These are phyloP conservation scores for Penicillium atrosanguineum DNA, from an alignment of 495 filamentous ascomycete genomes.

Conservation along the genomic window DNA sequence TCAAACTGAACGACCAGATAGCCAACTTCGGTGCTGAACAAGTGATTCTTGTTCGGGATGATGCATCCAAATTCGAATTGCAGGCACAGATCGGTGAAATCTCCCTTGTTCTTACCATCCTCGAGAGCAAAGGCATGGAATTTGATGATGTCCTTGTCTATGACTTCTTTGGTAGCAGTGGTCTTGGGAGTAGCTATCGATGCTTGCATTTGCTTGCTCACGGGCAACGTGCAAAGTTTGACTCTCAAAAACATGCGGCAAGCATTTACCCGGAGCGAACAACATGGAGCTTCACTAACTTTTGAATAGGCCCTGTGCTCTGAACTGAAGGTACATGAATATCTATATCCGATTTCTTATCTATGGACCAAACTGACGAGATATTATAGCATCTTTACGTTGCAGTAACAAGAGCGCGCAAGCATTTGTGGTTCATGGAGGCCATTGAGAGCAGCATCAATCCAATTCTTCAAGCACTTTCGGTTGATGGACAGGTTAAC, in stretches of 20 bases:
- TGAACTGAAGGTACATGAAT: conserved; percentile 22
- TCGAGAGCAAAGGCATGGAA: conserved; percentile 48
- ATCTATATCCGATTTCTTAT: not conserved
- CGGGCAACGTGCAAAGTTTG: conserved; percentile 9
- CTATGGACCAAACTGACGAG: not conserved
- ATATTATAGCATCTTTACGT: conserved; percentile 25
- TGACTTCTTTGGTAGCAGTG: conserved; percentile 31
- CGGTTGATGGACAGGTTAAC: not conserved
- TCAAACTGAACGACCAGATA: conserved; percentile 25
- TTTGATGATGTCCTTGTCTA: conserved; percentile 42
- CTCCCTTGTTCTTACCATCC: conserved; percentile 40
- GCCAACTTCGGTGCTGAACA: conserved; percentile 43
- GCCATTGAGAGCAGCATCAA: conserved; percentile 8
- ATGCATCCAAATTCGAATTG: conserved; percentile 25
- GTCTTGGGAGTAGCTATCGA: conserved; percentile 16
- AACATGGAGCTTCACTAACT: not conserved
- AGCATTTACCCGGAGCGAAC: not conserved
- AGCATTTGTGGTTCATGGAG: conserved; percentile 28
- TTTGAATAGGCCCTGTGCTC: conserved; percentile 16
- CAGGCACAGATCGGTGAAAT: conserved; percentile 26
- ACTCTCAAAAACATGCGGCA: conserved; percentile 16
- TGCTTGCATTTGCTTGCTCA: conserved; percentile 9
- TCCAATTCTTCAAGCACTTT: conserved; percentile 10
- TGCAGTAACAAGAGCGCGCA: conserved; percentile 26
- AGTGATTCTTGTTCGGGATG: conserved; percentile 43